Percentiles rank a stretch among this genome's conserved stretches.
Evolutionary conservation across 192 early-diverging fungal genomes (phyloP).

Genomic region (Podila clonocystis): DNA sequence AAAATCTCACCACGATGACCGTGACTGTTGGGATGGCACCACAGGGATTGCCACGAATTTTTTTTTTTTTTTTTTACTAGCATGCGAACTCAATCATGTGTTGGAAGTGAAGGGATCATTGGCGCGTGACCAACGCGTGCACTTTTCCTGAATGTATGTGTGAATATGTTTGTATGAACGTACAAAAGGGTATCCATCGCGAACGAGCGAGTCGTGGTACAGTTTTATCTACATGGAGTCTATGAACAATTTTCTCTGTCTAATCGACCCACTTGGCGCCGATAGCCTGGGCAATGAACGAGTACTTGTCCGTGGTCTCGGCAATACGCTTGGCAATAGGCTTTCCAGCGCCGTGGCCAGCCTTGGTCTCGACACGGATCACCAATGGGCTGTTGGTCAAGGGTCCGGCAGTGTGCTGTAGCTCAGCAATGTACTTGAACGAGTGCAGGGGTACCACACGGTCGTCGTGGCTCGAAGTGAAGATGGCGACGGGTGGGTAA

Average conservation of each 20-base stretch:
- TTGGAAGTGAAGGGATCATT: too few species aligned
- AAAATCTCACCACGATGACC: too few species aligned
- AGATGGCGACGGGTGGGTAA: conserved; percentile 71
- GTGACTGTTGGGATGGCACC: too few species aligned
- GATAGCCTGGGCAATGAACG: conserved; percentile 64
- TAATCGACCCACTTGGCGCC: conserved; percentile 63
- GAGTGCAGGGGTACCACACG: conserved; percentile 75
- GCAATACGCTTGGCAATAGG: conserved; percentile 70
- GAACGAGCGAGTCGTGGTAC: neutral
- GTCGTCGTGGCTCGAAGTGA: conserved; percentile 78
- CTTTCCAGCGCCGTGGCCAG: conserved; percentile 79
- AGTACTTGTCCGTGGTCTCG: conserved; percentile 69
- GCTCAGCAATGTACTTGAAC: conserved; percentile 69
- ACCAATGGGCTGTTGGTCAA: conserved; percentile 66
- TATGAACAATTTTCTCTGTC: neutral
- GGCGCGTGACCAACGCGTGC: too few species aligned
- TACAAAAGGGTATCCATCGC: too few species aligned
- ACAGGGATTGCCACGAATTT: too few species aligned
- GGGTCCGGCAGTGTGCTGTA: conserved; percentile 63
- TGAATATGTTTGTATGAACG: too few species aligned
- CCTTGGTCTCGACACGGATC: conserved; percentile 71
- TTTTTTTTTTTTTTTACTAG: too few species aligned
- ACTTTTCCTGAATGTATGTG: too few species aligned
- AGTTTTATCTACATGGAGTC: neutral
- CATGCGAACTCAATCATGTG: too few species aligned